These are phyloP conservation scores for Curvularia verruculosa DNA, from an alignment of 2,329 filamentous ascomycete species.

Conservation along the genomic window DNA sequence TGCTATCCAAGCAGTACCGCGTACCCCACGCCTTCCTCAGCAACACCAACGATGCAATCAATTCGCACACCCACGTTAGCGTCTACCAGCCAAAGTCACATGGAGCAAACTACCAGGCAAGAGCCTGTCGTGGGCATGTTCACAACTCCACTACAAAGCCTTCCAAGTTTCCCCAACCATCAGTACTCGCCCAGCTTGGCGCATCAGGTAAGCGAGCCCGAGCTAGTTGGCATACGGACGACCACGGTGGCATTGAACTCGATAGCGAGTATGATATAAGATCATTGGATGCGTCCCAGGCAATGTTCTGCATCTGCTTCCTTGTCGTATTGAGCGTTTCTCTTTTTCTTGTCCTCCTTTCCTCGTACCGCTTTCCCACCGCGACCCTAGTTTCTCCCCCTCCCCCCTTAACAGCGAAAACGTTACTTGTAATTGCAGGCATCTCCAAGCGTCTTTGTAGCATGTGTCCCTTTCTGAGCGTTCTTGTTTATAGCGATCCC, in stretches of 20 bases:
- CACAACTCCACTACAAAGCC: slow-evolving; percentile 39
- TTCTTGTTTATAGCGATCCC: slow-evolving; percentile 11
- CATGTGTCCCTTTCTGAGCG: slow-evolving; percentile 7
- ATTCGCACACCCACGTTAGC: slow-evolving; percentile 29
- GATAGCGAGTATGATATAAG: slow-evolving; percentile 46
- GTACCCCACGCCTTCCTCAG: slow-evolving; percentile 35
- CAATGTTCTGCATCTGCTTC: neutral
- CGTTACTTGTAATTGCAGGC: neutral
- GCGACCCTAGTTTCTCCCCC: neutral
- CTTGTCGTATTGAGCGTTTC: neutral
- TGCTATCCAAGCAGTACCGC: slow-evolving; percentile 31
- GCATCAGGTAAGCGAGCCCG: slow-evolving; percentile 44
- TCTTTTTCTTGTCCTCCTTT: neutral
- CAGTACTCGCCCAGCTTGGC: slow-evolving; percentile 25
- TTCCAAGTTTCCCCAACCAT: slow-evolving; percentile 32
- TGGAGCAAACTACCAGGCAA: slow-evolving; percentile 21
- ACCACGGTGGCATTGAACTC: slow-evolving; percentile 41
- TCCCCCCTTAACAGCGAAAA: neutral
- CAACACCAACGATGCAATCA: slow-evolving; percentile 29
- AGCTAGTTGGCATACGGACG: slow-evolving; percentile 43
- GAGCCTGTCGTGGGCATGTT: slow-evolving; percentile 41
- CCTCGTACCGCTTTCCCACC: neutral
- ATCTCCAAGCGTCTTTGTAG: neutral
- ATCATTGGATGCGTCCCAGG: neutral
- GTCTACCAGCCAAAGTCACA: slow-evolving; percentile 22